Evolutionary conservation across 2,329 filamentous ascomycete genomes (phyloP).

Genomic region (Trichoderma guizhouense): DNA sequence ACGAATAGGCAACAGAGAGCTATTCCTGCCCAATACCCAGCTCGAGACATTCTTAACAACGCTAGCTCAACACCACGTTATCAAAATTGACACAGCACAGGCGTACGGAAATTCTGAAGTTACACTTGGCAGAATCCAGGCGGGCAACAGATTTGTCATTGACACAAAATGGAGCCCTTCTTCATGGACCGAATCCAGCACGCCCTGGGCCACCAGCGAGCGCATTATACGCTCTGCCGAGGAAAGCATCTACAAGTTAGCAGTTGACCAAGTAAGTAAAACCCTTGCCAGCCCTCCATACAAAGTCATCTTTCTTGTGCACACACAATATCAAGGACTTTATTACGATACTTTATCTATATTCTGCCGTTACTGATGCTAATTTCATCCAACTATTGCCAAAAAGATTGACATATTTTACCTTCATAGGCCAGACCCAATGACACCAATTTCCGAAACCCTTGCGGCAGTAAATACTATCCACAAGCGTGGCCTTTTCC

Average conservation of each 20-base stretch:
- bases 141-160: constrained; percentile 19
- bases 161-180: constrained; percentile 23
- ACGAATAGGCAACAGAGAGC: constrained; percentile 19
- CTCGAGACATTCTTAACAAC: background rate
- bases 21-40: constrained; percentile 17
- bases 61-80: constrained; percentile 15
- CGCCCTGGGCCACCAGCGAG: background rate
- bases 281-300: background rate
- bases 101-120: constrained; percentile 20
- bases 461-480: constrained; percentile 20
- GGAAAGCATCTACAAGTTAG: constrained; percentile 18
- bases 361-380: background rate
- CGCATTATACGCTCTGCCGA: constrained; percentile 18
- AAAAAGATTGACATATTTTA: constrained; percentile 19
- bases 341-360: background rate
- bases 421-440: constrained; percentile 20
- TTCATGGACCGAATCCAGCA: constrained; percentile 16
- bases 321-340: background rate
- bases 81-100: constrained; percentile 21
- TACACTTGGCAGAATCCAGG: constrained; percentile 16
- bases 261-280: constrained; percentile 8
- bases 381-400: background rate
- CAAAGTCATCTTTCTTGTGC: background rate
- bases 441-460: constrained; percentile 19
- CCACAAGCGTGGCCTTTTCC: constrained; percentile 17